These are phyloP conservation scores for Kitagawia praeruptora DNA, from an alignment of 129 eudicot species.

Conservation along the genomic window DNA sequence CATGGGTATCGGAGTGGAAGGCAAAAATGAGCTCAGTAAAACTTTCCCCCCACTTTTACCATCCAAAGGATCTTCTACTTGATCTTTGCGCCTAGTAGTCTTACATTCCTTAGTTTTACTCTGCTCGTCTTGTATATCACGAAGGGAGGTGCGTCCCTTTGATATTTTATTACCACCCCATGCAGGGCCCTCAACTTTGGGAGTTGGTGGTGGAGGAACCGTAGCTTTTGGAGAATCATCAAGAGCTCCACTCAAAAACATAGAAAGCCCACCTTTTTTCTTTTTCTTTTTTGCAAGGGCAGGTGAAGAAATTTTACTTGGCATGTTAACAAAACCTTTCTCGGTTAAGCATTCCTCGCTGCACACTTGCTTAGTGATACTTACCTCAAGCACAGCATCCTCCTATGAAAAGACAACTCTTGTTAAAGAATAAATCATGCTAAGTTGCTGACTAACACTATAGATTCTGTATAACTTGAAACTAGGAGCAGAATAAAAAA, in stretches of 20 bases:
- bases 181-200: constrained; percentile 86
- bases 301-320: constrained; percentile 27
- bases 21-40: constrained; percentile 50
- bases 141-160: constrained; percentile 66
- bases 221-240: constrained; percentile 53
- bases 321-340: constrained; percentile 24
- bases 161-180: constrained; percentile 81
- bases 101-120: constrained; percentile 33
- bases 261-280: constrained; percentile 89
- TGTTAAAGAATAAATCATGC: neutral
- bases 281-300: constrained; percentile 62
- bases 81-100: constrained; percentile 33
- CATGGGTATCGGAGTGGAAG: constrained; percentile 72
- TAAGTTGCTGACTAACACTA: neutral
- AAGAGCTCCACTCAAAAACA: constrained; percentile 90
- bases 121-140: constrained; percentile 81
- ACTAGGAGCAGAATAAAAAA: neutral
- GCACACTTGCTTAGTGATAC: constrained; percentile 16
- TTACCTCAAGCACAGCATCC: constrained; percentile 26
- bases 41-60: constrained; percentile 45
- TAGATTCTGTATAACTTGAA: neutral
- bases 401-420: constrained; percentile 28
- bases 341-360: constrained; percentile 18
- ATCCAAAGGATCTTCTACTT: constrained; percentile 34
- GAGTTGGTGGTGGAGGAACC: constrained; percentile 43